Base-by-base conservation (phyloP, 805 yeast genomes). In the Spencermartinsiella europaea region DNA sequence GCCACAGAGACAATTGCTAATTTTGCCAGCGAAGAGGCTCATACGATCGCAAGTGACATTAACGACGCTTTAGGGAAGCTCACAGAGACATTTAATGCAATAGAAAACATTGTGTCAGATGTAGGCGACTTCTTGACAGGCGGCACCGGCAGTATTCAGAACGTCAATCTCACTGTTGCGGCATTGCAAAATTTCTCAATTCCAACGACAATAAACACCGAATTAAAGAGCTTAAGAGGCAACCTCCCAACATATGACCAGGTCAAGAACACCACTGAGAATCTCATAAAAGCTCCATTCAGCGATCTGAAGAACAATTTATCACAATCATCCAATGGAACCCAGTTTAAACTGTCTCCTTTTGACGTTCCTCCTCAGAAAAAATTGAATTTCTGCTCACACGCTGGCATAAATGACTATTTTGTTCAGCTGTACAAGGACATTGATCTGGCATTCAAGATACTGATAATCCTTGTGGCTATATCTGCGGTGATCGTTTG, bases 61-160 rank as follows among this genome's bases (percentile, higher is more conserved):
- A 81, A 86, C 46, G 74, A 70, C 33, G 93, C 90, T 0, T 65
- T 90, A 27, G 72, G 72, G 7, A 84, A 79, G 25, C 58, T 91
- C 2, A 72, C 86, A 1, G 61, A 65, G 1, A 67, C 80, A 0
- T 63, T 90, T 5, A 81, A 86, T 54, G 72, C 72, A 12, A 67
- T 85, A 0, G 60, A 81, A 1, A 64, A 69, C 5, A 75, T 78
- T 0, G 76, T 76, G 5, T 72, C 71, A 7, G 72, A 74, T 3
- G 68, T 87, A 1, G 77, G 77, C 38, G 68, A 71, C 44, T 71
- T 85, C 37, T 81, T 89, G 53, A 66, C 72, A 1, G 79, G 73
- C 10, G 58, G 64, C 21, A 60, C 64, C 21, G 54, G 69, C 2
- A 57, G 64, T n/a, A 52, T 80, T 14, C 56, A 63, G 2, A 69